A percentile compares a stretch with the other conserved stretches of the same genome.
Conservation (phyloP, 225 moss, liverwort and hornwort genomes). For the Marchantia paleacea region DNA sequence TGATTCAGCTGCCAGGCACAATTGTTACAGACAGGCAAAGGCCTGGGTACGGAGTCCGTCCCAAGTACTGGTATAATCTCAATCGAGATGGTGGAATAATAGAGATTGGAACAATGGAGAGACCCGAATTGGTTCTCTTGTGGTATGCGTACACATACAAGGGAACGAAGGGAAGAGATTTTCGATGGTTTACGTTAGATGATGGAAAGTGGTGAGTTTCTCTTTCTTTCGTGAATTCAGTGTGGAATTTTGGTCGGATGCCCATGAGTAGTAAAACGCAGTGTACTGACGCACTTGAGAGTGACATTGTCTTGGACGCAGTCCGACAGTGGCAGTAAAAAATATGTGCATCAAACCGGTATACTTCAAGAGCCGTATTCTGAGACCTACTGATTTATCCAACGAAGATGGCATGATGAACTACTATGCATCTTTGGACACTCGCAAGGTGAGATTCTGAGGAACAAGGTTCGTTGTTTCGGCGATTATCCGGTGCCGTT, state of each 20-base stretch:
- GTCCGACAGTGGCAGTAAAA: constrained; percentile 57
- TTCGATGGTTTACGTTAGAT: constrained; percentile 74
- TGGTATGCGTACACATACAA: constrained; percentile 71
- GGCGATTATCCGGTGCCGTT: no score
- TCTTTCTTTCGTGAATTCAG: not conserved
- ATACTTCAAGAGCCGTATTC: constrained; percentile 47
- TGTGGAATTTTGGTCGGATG: not conserved
- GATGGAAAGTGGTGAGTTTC: constrained; percentile 68
- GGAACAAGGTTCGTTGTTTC: no score
- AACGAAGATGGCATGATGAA: constrained; percentile 35
- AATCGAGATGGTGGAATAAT: constrained; percentile 64
- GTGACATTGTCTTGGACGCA: constrained; percentile 28
- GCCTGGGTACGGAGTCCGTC: constrained; percentile 41
- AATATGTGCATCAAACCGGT: constrained; percentile 77
- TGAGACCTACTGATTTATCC: constrained; percentile 37
- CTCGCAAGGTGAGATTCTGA: constrained; percentile 57
- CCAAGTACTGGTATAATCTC: constrained; percentile 68
- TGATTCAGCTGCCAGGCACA: constrained; percentile 16
- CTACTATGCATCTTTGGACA: constrained; percentile 48
- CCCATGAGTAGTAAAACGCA: not conserved
- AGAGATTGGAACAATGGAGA: constrained; percentile 56
- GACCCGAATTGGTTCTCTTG: constrained; percentile 54
- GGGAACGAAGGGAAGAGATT: constrained; percentile 62
- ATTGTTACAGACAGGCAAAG: not conserved
- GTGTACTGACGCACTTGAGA: not conserved